Percentiles rank a stretch among this genome's conserved stretches.
Evolutionary conservation across 805 yeast genomes (phyloP).

Genomic region (Zygosaccharomyces kombuchaensis): DNA sequence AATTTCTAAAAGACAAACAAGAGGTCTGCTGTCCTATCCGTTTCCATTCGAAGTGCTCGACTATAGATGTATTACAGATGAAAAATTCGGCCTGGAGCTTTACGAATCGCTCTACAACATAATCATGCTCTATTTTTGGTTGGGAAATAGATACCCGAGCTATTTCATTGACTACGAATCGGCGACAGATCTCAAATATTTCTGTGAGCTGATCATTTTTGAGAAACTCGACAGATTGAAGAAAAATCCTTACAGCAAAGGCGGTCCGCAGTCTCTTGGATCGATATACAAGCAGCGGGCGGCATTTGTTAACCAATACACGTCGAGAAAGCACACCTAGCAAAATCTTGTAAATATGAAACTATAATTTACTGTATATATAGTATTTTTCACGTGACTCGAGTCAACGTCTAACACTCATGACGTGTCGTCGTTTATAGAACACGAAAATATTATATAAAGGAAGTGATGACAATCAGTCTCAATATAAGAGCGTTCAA

Average conservation of each 20-base stretch:
- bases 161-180: constrained; percentile 71
- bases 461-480: not conserved
- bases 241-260: constrained; percentile 29
- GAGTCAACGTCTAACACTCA: not conserved
- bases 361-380: not conserved
- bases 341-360: constrained; percentile 1
- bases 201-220: constrained; percentile 55
- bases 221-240: constrained; percentile 35
- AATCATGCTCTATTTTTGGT: constrained; percentile 73
- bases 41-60: constrained; percentile 32
- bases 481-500: not conserved
- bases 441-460: constrained; percentile 3
- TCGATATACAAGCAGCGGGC: constrained; percentile 6
- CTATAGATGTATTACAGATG: constrained; percentile 24
- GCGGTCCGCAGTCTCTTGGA: constrained; percentile 7
- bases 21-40: constrained; percentile 51
- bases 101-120: constrained; percentile 65
- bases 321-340: not conserved
- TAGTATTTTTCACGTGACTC: not conserved
- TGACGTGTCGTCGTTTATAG: not conserved
- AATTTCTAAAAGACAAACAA: constrained; percentile 51
- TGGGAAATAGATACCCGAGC: constrained; percentile 80
- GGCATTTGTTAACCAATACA: not conserved
- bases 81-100: constrained; percentile 25
- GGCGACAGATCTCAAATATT: constrained; percentile 62